Evolutionary conservation across 352 stramenopile species (phyloP).

Genomic region (Pythium aquatile): DNA sequence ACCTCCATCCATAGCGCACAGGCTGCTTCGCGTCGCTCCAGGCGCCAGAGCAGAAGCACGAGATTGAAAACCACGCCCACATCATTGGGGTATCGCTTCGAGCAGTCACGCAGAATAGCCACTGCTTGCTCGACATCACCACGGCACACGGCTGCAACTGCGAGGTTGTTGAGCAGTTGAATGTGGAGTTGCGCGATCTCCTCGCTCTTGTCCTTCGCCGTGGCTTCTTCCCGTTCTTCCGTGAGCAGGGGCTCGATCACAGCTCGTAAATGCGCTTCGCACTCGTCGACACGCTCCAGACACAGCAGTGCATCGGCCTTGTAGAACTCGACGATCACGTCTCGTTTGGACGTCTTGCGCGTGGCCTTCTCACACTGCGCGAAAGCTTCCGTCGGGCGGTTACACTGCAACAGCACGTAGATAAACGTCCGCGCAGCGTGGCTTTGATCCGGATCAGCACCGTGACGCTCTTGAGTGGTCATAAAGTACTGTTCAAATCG

Average conservation of each 20-base stretch:
- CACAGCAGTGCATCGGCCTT: constrained; percentile 75
- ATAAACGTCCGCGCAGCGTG: constrained; percentile 33
- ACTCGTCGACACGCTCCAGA: constrained; percentile 69
- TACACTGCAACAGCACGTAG: constrained; percentile 64
- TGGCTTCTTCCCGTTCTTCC: not conserved
- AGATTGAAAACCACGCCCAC: constrained; percentile 70
- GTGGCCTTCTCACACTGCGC: constrained; percentile 32
- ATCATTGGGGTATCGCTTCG: constrained; percentile 39
- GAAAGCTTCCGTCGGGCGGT: constrained; percentile 49
- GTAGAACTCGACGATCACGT: constrained; percentile 43
- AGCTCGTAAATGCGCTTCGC: constrained; percentile 37
- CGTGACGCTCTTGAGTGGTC: not conserved
- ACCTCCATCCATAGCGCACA: constrained; percentile 69
- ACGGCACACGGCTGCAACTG: constrained; percentile 45
- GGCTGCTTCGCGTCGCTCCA: constrained; percentile 40
- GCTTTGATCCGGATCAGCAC: not conserved
- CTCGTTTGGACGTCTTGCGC: not conserved
- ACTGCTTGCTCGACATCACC: constrained; percentile 38
- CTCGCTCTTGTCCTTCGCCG: not conserved
- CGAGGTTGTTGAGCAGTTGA: constrained; percentile 78
- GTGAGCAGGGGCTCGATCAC: constrained; percentile 35
- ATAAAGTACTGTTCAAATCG: constrained; percentile 22
- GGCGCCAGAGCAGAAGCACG: constrained; percentile 69
- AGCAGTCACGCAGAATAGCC: constrained; percentile 39
- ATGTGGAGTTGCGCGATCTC: constrained; percentile 42